A percentile compares a stretch with the other conserved stretches of the same genome.
Evolutionary conservation across 208 protist genomes (phyloP).

Genomic region (Willaertia magna): DNA sequence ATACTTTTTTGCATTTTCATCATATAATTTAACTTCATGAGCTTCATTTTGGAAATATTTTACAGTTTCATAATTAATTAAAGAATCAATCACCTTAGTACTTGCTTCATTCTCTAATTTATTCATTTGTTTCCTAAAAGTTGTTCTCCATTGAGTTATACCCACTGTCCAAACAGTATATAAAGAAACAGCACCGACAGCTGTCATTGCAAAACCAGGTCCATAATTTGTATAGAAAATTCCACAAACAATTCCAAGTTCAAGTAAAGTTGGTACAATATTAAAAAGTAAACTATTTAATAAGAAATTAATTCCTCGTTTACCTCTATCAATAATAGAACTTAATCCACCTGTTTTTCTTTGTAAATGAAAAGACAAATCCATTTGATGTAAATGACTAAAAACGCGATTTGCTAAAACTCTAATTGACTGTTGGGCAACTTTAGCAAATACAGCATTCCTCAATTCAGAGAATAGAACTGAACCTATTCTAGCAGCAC

Average conservation of each 20-base stretch:
- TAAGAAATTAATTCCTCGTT: slow-evolving; percentile 66
- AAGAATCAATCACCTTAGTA: slow-evolving; percentile 67
- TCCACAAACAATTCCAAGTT: slow-evolving; percentile 68
- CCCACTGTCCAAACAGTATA: slow-evolving; percentile 68
- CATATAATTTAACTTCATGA: slow-evolving; percentile 57
- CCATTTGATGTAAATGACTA: not conserved
- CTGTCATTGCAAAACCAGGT: slow-evolving; percentile 60
- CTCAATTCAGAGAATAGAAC: not conserved
- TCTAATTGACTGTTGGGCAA: not conserved
- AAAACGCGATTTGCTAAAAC: not conserved
- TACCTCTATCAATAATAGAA: slow-evolving; percentile 73
- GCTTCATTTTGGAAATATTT: slow-evolving; percentile 78
- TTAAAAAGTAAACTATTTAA: slow-evolving; percentile 71
- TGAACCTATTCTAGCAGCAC: not conserved
- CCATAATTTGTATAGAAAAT: slow-evolving; percentile 58
- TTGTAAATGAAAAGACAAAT: not conserved
- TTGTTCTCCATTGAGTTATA: slow-evolving; percentile 48
- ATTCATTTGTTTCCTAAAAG: slow-evolving; percentile 71
- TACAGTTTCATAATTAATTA: slow-evolving; percentile 86
- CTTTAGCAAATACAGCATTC: slow-evolving; percentile 2
- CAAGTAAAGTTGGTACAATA: slow-evolving; percentile 74
- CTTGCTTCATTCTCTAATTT: slow-evolving; percentile 64
- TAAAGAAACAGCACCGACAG: slow-evolving; percentile 51
- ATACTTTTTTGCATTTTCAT: slow-evolving; percentile 40
- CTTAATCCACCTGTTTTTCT: slow-evolving; percentile 52